These are phyloP conservation scores for Backusella morwellensis DNA, from an alignment of 192 early-diverging fungal genomes.

Conservation along the genomic window DNA sequence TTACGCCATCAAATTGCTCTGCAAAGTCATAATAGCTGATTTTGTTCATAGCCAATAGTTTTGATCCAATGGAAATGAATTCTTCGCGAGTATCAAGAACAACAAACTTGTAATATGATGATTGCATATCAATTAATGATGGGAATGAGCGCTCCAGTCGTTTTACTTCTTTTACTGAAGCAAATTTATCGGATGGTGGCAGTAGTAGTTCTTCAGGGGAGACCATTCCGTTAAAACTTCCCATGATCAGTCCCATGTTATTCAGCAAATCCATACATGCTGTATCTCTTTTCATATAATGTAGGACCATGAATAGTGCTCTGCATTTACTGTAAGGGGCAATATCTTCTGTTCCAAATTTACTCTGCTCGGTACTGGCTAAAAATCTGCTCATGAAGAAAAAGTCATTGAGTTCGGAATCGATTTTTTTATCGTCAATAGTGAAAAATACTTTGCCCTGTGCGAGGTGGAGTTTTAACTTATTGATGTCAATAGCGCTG, in stretches of 20 bases:
- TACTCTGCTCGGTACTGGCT: background rate
- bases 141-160: background rate
- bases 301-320: background rate
- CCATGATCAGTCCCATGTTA: background rate
- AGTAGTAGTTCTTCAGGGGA: background rate
- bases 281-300: background rate
- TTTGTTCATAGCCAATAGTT: background rate
- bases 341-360: background rate
- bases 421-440: background rate
- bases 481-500: background rate
- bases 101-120: background rate
- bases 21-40: constrained; percentile 1
- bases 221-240: background rate
- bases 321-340: background rate
- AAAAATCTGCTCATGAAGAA: background rate
- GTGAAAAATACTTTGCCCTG: background rate
- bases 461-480: background rate
- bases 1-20: background rate
- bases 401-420: background rate
- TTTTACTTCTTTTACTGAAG: background rate
- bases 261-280: background rate
- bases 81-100: background rate
- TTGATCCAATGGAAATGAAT: background rate
- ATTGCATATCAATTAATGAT: background rate
- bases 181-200: background rate